A percentile compares a stretch with the other conserved stretches of the same genome.
These are phyloP conservation scores for Trichophyton schoenleinii DNA, from an alignment of 2,329 filamentous ascomycete species.

Conservation along the genomic window DNA sequence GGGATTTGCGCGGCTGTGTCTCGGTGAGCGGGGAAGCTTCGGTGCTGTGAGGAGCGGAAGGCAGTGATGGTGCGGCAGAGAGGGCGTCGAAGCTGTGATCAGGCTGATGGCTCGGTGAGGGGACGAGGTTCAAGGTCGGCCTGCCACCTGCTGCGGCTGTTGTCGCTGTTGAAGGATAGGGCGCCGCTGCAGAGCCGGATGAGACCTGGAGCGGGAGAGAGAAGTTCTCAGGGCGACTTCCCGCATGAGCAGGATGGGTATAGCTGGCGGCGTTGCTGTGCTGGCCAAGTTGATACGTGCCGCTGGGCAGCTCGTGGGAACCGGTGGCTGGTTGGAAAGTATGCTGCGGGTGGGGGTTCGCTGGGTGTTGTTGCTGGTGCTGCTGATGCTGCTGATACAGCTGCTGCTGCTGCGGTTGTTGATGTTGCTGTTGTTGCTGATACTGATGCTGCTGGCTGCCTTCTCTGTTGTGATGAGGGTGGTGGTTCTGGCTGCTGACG, in stretches of 20 bases:
- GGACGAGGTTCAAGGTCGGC: constrained; percentile 11
- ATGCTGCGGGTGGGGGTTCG: background rate
- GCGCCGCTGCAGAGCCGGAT: background rate
- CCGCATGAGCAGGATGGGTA: constrained; percentile 10
- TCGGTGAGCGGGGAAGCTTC: constrained; percentile 10
- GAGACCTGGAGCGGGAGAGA: background rate
- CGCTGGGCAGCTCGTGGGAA: background rate
- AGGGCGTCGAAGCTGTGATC: background rate
- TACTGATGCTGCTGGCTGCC: constrained; percentile 7
- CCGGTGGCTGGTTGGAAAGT: constrained; percentile 1
- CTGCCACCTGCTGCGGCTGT: background rate
- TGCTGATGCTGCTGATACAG: background rate
- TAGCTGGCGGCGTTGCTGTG: constrained; percentile 8
- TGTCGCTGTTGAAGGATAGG: background rate
- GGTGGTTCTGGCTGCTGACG: background rate
- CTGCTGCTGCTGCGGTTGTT: background rate
- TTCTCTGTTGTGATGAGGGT: background rate
- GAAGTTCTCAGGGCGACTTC: background rate
- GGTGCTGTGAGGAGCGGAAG: constrained; percentile 10
- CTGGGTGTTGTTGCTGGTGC: background rate
- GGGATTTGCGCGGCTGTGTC: constrained; percentile 12
- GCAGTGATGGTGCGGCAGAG: constrained; percentile 3
- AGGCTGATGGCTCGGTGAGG: background rate
- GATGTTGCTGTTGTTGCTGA: constrained; percentile 2
- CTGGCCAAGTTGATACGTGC: background rate